phyloP scores from a whole-genome alignment of 1,139 yeast genomes.

The Saccharomyces uvarum region DNA sequence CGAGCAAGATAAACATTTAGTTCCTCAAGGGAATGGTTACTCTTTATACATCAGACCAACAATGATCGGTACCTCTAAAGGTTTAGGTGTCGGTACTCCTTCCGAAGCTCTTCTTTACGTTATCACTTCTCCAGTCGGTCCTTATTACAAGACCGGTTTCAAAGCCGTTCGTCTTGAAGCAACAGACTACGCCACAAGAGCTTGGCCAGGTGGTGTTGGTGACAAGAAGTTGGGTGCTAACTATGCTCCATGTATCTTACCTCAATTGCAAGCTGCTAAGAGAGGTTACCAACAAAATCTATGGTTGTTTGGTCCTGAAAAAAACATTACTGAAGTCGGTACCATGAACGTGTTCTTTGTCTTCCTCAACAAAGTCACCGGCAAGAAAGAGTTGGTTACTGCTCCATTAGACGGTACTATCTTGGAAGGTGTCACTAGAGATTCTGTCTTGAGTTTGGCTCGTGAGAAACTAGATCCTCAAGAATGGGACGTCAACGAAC shows the following conservation, averaged over 20 bases:
- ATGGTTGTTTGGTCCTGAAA: constrained; percentile 90
- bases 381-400: constrained; percentile 84
- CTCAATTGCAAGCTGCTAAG: constrained; percentile 77
- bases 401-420: constrained; percentile 95
- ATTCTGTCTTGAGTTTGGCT: constrained; percentile 68
- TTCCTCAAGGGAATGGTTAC: constrained; percentile 78
- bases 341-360: constrained; percentile 92
- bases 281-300: constrained; percentile 89
- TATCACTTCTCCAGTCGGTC: constrained; percentile 92
- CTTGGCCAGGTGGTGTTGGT: constrained; percentile 99
- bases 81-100: constrained; percentile 77
- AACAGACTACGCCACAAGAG: constrained; percentile 86
- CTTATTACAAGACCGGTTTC: constrained; percentile 79
- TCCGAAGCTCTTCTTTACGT: constrained; percentile 70
- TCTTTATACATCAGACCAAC: constrained; percentile 90
- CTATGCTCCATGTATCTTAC: constrained; percentile 87
- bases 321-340: constrained; percentile 87
- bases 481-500: constrained; percentile 74
- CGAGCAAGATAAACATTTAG: constrained; percentile 60
- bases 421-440: constrained; percentile 91
- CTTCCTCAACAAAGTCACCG: constrained; percentile 57
- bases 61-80: constrained; percentile 79
- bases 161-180: constrained; percentile 90
- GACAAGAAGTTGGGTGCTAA: constrained; percentile 92
- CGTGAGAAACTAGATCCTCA: constrained; percentile 60